Conservation (phyloP, 805 yeast species). For the Kodamaea sagamina region DNA sequence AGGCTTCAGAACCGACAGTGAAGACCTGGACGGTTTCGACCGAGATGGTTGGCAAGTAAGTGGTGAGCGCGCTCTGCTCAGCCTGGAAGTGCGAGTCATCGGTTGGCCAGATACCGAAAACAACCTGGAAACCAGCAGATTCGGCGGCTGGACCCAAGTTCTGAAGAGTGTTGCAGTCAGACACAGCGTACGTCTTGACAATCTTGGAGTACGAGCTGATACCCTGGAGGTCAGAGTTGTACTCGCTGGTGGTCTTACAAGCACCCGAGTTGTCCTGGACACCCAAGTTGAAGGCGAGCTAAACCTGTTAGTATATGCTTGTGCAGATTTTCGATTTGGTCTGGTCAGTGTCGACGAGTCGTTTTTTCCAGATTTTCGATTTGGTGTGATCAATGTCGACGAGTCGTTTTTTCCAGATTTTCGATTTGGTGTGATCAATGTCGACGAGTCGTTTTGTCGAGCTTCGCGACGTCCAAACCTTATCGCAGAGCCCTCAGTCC, state of each 20-base stretch:
- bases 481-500: no score
- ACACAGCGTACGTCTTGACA: slow-evolving; percentile 85
- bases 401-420: no score
- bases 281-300: slow-evolving; percentile 80
- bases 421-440: no score
- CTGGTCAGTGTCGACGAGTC: no score
- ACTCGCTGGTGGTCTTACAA: slow-evolving; percentile 76
- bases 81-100: slow-evolving; percentile 74
- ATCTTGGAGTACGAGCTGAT: slow-evolving; percentile 60
- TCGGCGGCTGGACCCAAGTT: slow-evolving; percentile 86
- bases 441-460: no score
- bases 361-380: no score
- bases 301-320: slow-evolving; percentile 9
- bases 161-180: slow-evolving; percentile 91
- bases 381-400: no score
- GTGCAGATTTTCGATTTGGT: no score
- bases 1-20: slow-evolving; percentile 93
- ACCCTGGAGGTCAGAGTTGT: slow-evolving; percentile 61
- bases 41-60: slow-evolving; percentile 72
- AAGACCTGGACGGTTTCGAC: slow-evolving; percentile 69
- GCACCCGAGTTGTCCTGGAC: slow-evolving; percentile 71
- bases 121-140: slow-evolving; percentile 68
- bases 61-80: slow-evolving; percentile 70
- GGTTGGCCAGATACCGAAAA: slow-evolving; percentile 93
- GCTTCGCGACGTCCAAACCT: no score